Percentiles rank a stretch among this genome's conserved stretches.
Evolutionary conservation across 1,139 yeast genomes (phyloP).

Genomic region (Wickerhamiella pararugosa): DNA sequence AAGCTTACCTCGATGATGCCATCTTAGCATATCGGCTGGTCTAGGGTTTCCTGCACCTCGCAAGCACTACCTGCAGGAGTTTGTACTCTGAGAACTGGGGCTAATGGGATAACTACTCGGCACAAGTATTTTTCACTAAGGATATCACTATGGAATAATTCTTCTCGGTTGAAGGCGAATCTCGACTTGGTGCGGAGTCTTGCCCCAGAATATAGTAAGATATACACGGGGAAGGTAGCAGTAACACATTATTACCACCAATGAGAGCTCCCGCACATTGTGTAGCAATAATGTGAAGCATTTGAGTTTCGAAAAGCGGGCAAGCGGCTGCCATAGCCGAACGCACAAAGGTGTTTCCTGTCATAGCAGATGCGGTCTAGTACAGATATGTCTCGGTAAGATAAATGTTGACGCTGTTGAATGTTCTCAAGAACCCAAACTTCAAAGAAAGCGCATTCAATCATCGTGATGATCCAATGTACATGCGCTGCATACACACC

Average conservation of each 20-base stretch:
- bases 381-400: slow-evolving; percentile 64
- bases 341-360: slow-evolving; percentile 75
- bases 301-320: slow-evolving; percentile 63
- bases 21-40: too few species aligned
- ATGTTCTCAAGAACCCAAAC: slow-evolving; percentile 56
- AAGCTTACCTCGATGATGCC: too few species aligned
- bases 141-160: background rate
- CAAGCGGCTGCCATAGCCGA: slow-evolving; percentile 57
- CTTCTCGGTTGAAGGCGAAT: slow-evolving; percentile 7
- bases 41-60: too few species aligned
- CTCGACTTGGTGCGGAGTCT: slow-evolving; percentile 12
- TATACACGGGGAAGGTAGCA: slow-evolving; percentile 63
- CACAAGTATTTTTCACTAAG: too few species aligned
- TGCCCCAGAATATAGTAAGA: slow-evolving; percentile 29
- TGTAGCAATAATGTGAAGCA: slow-evolving; percentile 60
- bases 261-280: slow-evolving; percentile 79
- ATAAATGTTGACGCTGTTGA: slow-evolving; percentile 64
- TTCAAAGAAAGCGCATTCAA: slow-evolving; percentile 82
- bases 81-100: too few species aligned
- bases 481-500: slow-evolving; percentile 21
- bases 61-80: too few species aligned
- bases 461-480: slow-evolving; percentile 29
- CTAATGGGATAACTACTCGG: too few species aligned
- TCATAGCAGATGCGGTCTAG: slow-evolving; percentile 79
- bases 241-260: slow-evolving; percentile 39